phyloP scores from a whole-genome alignment of 2,329 filamentous ascomycete genomes.

The Fusarium sp. region DNA sequence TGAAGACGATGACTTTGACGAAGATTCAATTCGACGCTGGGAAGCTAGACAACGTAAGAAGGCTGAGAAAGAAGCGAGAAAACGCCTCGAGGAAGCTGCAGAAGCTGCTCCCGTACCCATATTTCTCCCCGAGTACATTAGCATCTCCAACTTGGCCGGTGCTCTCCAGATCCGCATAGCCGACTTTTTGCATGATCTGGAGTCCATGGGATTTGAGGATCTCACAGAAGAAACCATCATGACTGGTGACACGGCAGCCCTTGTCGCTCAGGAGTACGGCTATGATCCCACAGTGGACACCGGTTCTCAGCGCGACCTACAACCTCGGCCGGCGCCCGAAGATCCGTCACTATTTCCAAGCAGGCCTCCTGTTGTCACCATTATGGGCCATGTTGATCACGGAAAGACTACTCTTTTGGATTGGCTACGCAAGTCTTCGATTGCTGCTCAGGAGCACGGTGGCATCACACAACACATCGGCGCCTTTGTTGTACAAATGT shows the following conservation, averaged over 20 bases:
- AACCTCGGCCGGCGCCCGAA: constrained; percentile 72
- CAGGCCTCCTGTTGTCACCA: constrained; percentile 93
- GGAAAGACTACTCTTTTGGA: constrained; percentile 97
- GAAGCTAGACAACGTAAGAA: constrained; percentile 54
- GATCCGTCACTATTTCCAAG: constrained; percentile 74
- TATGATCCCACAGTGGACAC: constrained; percentile 83
- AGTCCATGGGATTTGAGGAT: constrained; percentile 89
- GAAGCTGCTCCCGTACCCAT: constrained; percentile 65
- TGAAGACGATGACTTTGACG: constrained; percentile 51
- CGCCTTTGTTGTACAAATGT: constrained; percentile 91
- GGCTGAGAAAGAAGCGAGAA: constrained; percentile 53
- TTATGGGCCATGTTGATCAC: constrained; percentile 99
- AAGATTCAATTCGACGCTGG: constrained; percentile 48
- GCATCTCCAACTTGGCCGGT: constrained; percentile 81
- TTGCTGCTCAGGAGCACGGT: constrained; percentile 90
- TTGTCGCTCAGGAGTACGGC: constrained; percentile 92
- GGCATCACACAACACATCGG: constrained; percentile 99
- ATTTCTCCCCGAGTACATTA: constrained; percentile 89
- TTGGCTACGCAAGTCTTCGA: constrained; percentile 89
- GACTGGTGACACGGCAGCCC: constrained; percentile 86
- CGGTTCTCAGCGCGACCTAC: constrained; percentile 74
- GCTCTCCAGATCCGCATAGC: constrained; percentile 76
- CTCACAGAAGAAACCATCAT: constrained; percentile 84
- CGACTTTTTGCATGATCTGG: constrained; percentile 78
- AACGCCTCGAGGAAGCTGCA: constrained; percentile 51